A percentile compares a stretch with the other conserved stretches of the same genome.
phyloP scores from a whole-genome alignment of 1,139 yeast species.

The Yamadazyma triangularis region DNA sequence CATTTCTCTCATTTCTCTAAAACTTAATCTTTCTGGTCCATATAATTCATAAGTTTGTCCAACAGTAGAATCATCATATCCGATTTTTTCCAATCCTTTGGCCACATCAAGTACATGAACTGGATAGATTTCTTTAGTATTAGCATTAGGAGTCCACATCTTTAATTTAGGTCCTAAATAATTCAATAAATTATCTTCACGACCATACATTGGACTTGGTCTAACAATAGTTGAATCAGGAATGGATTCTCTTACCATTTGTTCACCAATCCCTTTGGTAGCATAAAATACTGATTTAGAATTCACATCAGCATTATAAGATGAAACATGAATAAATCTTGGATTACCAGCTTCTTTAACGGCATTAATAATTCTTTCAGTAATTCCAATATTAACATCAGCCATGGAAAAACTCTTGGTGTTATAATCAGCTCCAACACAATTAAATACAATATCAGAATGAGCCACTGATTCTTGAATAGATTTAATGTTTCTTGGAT shows the following conservation, averaged over 20 bases:
- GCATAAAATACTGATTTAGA: constrained; percentile 71
- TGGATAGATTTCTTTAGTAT: constrained; percentile 64
- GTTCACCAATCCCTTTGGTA: constrained; percentile 79
- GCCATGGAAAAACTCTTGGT: constrained; percentile 82
- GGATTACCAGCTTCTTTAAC: constrained; percentile 71
- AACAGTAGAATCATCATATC: constrained; percentile 74
- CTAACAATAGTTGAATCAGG: constrained; percentile 84
- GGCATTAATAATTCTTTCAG: constrained; percentile 75
- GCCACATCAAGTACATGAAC: constrained; percentile 80
- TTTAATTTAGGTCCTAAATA: constrained; percentile 54
- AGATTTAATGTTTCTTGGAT: constrained; percentile 70
- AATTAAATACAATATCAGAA: constrained; percentile 78
- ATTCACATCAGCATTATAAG: constrained; percentile 70
- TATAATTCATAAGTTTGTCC: constrained; percentile 74
- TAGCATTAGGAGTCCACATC: constrained; percentile 61
- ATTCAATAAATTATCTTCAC: constrained; percentile 70
- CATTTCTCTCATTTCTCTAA: constrained; percentile 65
- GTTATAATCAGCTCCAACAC: constrained; percentile 72
- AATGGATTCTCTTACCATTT: constrained; percentile 57
- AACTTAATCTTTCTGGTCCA: constrained; percentile 68
- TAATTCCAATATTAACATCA: constrained; percentile 75
- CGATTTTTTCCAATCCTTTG: constrained; percentile 71
- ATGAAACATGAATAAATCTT: constrained; percentile 73
- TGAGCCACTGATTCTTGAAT: constrained; percentile 76
- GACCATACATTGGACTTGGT: constrained; percentile 79